Conservation (phyloP, 495 filamentous ascomycete species). For the Glutinoglossum americanum region DNA sequence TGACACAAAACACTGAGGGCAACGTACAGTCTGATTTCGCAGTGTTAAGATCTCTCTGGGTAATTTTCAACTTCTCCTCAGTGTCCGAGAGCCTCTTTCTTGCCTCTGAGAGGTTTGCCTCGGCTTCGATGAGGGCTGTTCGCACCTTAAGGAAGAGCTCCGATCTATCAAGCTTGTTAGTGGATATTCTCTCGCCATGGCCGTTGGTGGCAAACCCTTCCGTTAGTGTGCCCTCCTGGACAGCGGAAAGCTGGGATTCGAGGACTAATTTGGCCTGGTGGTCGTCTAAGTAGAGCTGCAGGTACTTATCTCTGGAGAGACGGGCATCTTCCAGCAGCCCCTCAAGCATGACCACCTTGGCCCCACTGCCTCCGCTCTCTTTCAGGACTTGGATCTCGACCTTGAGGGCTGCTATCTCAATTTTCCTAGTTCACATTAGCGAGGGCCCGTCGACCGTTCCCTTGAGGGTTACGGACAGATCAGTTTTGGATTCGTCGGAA, state of each 20-base stretch:
- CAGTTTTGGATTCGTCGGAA: not conserved
- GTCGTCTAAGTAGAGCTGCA: conserved; percentile 14
- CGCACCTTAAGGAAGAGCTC: conserved; percentile 16
- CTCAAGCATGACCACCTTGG: conserved; percentile 11
- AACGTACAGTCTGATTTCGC: conserved; percentile 18
- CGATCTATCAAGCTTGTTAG: conserved; percentile 13
- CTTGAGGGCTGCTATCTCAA: conserved; percentile 3
- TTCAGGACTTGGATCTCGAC: not conserved
- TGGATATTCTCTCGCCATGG: conserved; percentile 3
- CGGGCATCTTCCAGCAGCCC: conserved; percentile 14
- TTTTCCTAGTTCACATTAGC: not conserved
- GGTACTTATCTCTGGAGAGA: conserved; percentile 4
- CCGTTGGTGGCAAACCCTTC: conserved; percentile 13
- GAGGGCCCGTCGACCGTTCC: not conserved
- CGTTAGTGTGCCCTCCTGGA: conserved; percentile 11
- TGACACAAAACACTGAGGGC: not conserved
- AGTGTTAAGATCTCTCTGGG: conserved; percentile 13
- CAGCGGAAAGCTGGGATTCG: conserved; percentile 15
- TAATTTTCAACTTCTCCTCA: conserved; percentile 12
- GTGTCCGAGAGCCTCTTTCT: conserved; percentile 12
- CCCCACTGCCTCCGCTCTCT: not conserved
- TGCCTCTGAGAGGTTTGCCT: conserved; percentile 12
- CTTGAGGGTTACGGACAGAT: not conserved
- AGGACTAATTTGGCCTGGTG: conserved; percentile 12
- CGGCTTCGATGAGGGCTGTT: conserved; percentile 11